A percentile compares a stretch with the other conserved stretches of the same genome.
Evolutionary conservation across 1,139 yeast genomes (phyloP).

Genomic region (Suhomyces yuchorum): DNA sequence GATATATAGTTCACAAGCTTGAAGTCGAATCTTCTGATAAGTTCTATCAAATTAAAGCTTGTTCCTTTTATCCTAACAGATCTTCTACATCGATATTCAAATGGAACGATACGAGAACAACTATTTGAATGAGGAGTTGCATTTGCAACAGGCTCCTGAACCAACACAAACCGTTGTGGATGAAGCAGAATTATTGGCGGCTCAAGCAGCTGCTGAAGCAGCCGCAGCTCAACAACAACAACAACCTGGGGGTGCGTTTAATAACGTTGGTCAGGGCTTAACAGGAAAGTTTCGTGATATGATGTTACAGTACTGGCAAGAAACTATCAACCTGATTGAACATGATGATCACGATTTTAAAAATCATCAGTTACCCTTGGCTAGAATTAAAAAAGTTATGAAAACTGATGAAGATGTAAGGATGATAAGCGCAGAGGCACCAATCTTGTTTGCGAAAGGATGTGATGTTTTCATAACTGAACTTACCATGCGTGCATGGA

Average conservation of each 20-base stretch:
- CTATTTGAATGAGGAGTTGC: slow-evolving; percentile 20
- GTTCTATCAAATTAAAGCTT: background rate
- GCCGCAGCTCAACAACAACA: slow-evolving; percentile 50
- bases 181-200: slow-evolving; percentile 33
- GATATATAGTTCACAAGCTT: background rate
- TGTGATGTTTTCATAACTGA: slow-evolving; percentile 97
- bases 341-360: slow-evolving; percentile 89
- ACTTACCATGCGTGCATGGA: slow-evolving; percentile 98
- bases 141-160: slow-evolving; percentile 12
- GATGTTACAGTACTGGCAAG: slow-evolving; percentile 98
- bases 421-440: slow-evolving; percentile 98
- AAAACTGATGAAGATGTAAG: slow-evolving; percentile 96
- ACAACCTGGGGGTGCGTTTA: slow-evolving; percentile 70
- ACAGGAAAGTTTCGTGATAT: slow-evolving; percentile 78
- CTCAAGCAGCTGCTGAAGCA: slow-evolving; percentile 52
- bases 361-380: slow-evolving; percentile 90
- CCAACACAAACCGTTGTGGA: slow-evolving; percentile 21
- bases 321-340: slow-evolving; percentile 86
- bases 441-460: slow-evolving; percentile 94
- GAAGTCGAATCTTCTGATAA: background rate
- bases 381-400: slow-evolving; percentile 94
- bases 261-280: slow-evolving; percentile 92
- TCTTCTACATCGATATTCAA: background rate
- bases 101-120: slow-evolving; percentile 20
- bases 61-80: background rate